A percentile compares a stretch with the other conserved stretches of the same genome.
These are phyloP conservation scores for Penicillium goetzii DNA, from an alignment of 495 filamentous ascomycete species.

Conservation along the genomic window DNA sequence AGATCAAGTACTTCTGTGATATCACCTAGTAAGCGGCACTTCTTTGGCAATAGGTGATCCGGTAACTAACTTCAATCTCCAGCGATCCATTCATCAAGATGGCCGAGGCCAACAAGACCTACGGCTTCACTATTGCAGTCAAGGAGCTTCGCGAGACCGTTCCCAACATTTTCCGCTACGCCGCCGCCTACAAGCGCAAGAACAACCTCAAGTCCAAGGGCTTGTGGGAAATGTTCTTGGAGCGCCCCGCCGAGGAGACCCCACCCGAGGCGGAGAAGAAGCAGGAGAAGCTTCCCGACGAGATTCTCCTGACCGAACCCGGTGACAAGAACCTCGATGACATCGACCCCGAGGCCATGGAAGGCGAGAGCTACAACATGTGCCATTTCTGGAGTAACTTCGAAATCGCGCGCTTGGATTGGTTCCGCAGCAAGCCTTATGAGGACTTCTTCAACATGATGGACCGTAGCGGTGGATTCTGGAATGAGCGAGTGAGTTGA, in stretches of 20 bases:
- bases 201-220: slow-evolving; percentile 91
- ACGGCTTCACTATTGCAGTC: slow-evolving; percentile 98
- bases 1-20: slow-evolving; percentile 99
- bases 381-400: slow-evolving; percentile 99
- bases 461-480: slow-evolving; percentile 97
- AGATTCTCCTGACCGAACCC: slow-evolving; percentile 77
- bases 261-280: slow-evolving; percentile 65
- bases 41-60: not conserved
- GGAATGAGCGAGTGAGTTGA: slow-evolving; percentile 89
- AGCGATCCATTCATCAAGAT: slow-evolving; percentile 97
- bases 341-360: slow-evolving; percentile 92
- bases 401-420: slow-evolving; percentile 93
- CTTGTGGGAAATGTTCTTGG: slow-evolving; percentile 98
- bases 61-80: slow-evolving; percentile 30
- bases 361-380: slow-evolving; percentile 99
- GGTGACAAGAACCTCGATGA: slow-evolving; percentile 72
- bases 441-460: slow-evolving; percentile 99
- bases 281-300: slow-evolving; percentile 74
- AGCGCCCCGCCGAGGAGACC: slow-evolving; percentile 64
- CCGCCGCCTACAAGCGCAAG: slow-evolving; percentile 95
- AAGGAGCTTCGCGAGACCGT: slow-evolving; percentile 98
- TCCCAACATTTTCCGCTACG: slow-evolving; percentile 98
- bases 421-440: slow-evolving; percentile 95
- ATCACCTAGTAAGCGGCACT: slow-evolving; percentile 87
- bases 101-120: slow-evolving; percentile 92